Evolutionary conservation across 1,284 basidiomycete species (phyloP).

Genomic region (Clitocybe nebularis): DNA sequence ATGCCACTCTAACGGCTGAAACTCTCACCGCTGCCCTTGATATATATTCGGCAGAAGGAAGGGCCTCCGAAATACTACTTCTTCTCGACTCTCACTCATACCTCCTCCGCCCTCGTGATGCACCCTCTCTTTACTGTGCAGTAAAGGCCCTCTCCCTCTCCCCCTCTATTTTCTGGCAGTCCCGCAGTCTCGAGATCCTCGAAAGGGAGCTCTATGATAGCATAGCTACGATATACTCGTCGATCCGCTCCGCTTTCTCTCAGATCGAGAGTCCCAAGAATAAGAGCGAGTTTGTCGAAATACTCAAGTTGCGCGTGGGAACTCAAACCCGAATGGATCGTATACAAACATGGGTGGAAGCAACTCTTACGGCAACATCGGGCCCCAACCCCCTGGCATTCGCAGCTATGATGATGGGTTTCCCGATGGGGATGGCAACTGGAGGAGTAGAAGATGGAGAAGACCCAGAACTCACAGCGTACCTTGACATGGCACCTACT

Average conservation of each 20-base stretch:
- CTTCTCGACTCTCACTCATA: conserved; percentile 45
- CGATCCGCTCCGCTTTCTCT: conserved; percentile 41
- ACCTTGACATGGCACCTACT: conserved; percentile 46
- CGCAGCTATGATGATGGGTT: conserved; percentile 66
- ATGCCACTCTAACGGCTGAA: conserved; percentile 46
- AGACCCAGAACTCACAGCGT: conserved; percentile 43
- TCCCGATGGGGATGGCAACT: conserved; percentile 45
- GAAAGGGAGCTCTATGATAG: conserved; percentile 50
- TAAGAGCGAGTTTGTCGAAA: conserved; percentile 37
- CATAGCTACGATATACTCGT: conserved; percentile 34
- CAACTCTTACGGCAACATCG: conserved; percentile 38
- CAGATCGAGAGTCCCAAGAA: conserved; percentile 39
- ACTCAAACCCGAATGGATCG: conserved; percentile 40
- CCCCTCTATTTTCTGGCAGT: conserved; percentile 14
- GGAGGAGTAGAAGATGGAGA: conserved; percentile 39
- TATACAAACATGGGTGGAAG: conserved; percentile 50
- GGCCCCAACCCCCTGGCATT: conserved; percentile 51
- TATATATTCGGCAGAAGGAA: conserved; percentile 38
- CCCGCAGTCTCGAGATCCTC: conserved; percentile 37
- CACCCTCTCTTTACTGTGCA: conserved; percentile 40
- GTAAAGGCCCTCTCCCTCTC: conserved; percentile 31
- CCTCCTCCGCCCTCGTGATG: conserved; percentile 56
- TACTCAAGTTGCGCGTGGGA: conserved; percentile 38
- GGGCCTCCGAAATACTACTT: conserved; percentile 29
- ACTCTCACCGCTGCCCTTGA: conserved; percentile 50